Percentiles rank a stretch among this genome's conserved stretches.
Evolutionary conservation across 2,329 filamentous ascomycete genomes (phyloP).

Genomic region (Penicillium sp.): DNA sequence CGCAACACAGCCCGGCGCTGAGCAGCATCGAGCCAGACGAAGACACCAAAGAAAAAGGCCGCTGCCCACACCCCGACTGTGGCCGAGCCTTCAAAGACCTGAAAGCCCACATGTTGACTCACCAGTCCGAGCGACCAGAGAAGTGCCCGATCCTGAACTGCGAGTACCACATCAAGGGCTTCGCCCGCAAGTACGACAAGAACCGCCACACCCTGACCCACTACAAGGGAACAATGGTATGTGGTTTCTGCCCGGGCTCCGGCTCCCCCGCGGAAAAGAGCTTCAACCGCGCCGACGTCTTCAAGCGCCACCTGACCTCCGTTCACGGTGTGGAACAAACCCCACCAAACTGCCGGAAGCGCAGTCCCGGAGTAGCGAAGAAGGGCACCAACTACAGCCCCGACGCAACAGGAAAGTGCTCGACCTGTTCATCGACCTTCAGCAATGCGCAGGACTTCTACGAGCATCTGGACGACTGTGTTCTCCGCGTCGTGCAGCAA

Average conservation of each 20-base stretch:
- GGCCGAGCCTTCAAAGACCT: slow-evolving; percentile 85
- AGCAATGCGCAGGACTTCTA: slow-evolving; percentile 92
- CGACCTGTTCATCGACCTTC: slow-evolving; percentile 83
- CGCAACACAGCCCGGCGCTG: slow-evolving; percentile 57
- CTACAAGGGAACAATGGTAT: slow-evolving; percentile 97
- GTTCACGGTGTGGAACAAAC: slow-evolving; percentile 93
- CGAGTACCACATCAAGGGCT: slow-evolving; percentile 89
- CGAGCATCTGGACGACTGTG: slow-evolving; percentile 80
- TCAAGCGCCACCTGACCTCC: slow-evolving; percentile 88
- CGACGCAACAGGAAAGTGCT: slow-evolving; percentile 83
- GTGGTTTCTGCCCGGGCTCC: slow-evolving; percentile 86
- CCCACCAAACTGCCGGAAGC: slow-evolving; percentile 86
- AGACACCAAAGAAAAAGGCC: slow-evolving; percentile 61
- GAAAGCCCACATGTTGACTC: slow-evolving; percentile 91
- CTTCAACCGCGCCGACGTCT: slow-evolving; percentile 92
- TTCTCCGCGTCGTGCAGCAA: slow-evolving; percentile 61
- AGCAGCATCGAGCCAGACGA: slow-evolving; percentile 62
- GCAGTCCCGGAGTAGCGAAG: slow-evolving; percentile 54
- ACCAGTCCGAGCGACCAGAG: slow-evolving; percentile 84
- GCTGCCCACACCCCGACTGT: slow-evolving; percentile 80
- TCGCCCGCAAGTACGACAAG: slow-evolving; percentile 94
- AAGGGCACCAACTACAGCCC: slow-evolving; percentile 69
- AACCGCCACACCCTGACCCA: slow-evolving; percentile 91
- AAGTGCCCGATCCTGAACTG: slow-evolving; percentile 92
- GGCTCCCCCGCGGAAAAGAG: slow-evolving; percentile 89